Evolutionary conservation across 257 asterid genomes (phyloP), one percentile per base, ranked within the genome.

Genomic region (Nicotiana obtusifolia): DNA sequence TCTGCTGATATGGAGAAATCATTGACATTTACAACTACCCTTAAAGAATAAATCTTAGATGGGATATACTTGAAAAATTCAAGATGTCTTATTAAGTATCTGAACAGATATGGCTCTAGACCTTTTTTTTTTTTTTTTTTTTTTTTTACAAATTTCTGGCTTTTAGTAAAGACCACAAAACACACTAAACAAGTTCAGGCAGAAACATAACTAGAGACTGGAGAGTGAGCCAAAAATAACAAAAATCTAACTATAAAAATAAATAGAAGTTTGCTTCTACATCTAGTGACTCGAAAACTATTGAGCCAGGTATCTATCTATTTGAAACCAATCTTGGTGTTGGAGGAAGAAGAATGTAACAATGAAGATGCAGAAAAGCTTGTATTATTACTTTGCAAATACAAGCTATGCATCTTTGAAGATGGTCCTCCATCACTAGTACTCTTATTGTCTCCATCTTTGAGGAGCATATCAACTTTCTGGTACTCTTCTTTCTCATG

Each of bases 361-460:
- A 91, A 85, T 7, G 97, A 91, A 61, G 97, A 89, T 22, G 94
- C 90, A 69, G 97, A 91, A 80, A 94, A 92, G 87, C 95, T 92
- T 24, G 98, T 83, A 49, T 85, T 84, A 65, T 87, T 81, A 71
- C 91, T 89, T 85, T 90, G 82, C 88, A 88, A 78, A 83, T 83
- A 84, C 83, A 90, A 81, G 60, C 89, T 88, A 86, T 90, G 85
- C 87, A 88, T 84, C 76, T 81, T 79, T 56, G 90, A 82, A 1
- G 97, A 93, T 26, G 92, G 67, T 22, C 92, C 95, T 83, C 80
- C 87, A 73, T 81, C 85, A 59, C 67, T 81, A 16, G 33, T 35
- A 17, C 68, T 80, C 83, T 79, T 84, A 16, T 83, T 82, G 30
- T 83, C 13, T 37, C 77, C 83, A 31, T 88, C 91, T 83, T 90